A percentile compares a stretch with the other conserved stretches of the same genome.
phyloP scores from a whole-genome alignment of 2,329 filamentous ascomycete genomes.

The Aspergillus proliferans region DNA sequence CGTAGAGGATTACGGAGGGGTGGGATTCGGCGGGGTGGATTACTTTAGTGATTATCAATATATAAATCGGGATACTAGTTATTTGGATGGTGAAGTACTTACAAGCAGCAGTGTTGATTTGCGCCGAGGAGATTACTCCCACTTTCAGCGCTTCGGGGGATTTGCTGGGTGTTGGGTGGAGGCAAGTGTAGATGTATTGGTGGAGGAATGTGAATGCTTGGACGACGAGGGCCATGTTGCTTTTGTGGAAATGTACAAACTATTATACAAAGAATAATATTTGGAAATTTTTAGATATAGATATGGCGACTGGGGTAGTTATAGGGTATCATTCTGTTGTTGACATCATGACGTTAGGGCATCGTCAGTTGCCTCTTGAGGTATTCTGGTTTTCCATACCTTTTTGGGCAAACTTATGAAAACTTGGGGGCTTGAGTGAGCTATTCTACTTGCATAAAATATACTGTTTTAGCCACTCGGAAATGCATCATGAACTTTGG shows the following conservation, averaged over 20 bases:
- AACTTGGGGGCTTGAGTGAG: neutral
- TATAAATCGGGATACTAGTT: neutral
- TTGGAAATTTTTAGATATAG: neutral
- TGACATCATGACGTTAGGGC: conserved; percentile 1
- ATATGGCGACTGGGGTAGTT: neutral
- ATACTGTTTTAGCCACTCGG: no score
- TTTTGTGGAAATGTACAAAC: neutral
- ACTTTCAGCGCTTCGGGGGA: conserved; percentile 15
- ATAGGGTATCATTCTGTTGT: neutral
- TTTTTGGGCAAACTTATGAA: neutral
- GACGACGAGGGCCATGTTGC: conserved; percentile 18
- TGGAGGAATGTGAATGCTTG: conserved; percentile 19
- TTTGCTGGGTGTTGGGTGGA: conserved; percentile 17
- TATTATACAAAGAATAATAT: neutral
- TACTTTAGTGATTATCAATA: conserved; percentile 4
- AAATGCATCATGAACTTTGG: no score
- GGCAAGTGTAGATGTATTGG: conserved; percentile 17
- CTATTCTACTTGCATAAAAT: no score
- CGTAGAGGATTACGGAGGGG: conserved; percentile 48
- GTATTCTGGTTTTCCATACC: no score
- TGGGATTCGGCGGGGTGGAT: conserved; percentile 48
- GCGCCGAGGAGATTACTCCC: conserved; percentile 17
- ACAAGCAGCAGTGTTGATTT: conserved; percentile 18
- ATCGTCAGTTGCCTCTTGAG: neutral
- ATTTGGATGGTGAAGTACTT: neutral